A percentile compares a stretch with the other conserved stretches of the same genome.
Evolutionary conservation across 1,284 basidiomycete genomes (phyloP).

Genomic region (Moniliophthora roreri): DNA sequence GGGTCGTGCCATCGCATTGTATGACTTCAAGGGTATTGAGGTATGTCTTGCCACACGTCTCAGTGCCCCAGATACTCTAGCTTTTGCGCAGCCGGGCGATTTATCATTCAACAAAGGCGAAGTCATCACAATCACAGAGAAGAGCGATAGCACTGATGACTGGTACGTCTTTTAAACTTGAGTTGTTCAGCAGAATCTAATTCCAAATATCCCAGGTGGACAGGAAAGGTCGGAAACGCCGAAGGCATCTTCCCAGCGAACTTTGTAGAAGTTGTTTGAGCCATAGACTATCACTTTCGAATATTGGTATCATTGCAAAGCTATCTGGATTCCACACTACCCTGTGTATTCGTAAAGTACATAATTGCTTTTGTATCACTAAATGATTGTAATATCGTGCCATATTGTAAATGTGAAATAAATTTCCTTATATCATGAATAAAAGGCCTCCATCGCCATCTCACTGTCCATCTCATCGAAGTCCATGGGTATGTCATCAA

Average conservation of each 20-base stretch:
- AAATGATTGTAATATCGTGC: too few species aligned
- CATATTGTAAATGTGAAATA: too few species aligned
- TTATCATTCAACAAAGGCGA: constrained; percentile 85
- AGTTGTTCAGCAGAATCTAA: constrained; percentile 1
- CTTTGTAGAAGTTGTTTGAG: constrained; percentile 56
- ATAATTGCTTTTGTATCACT: neutral
- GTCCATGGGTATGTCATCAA: constrained; percentile 1
- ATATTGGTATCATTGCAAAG: too few species aligned
- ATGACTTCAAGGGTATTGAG: constrained; percentile 74
- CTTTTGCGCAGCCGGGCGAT: constrained; percentile 64
- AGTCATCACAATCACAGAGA: constrained; percentile 74
- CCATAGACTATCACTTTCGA: neutral
- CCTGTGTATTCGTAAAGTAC: neutral
- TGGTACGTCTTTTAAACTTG: constrained; percentile 49
- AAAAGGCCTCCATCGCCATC: neutral
- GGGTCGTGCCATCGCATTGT: constrained; percentile 78
- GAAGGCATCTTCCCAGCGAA: constrained; percentile 65
- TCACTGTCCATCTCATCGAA: constrained; percentile 5
- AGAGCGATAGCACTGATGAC: constrained; percentile 75
- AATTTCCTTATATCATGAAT: too few species aligned
- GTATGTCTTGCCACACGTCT: constrained; percentile 31
- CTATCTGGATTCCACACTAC: neutral
- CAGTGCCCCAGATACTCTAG: constrained; percentile 1
- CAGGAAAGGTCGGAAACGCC: constrained; percentile 47
- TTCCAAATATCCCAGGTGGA: constrained; percentile 60